Conservation (phyloP, 345 rosid genomes). For the Clausena lansium region DNA sequence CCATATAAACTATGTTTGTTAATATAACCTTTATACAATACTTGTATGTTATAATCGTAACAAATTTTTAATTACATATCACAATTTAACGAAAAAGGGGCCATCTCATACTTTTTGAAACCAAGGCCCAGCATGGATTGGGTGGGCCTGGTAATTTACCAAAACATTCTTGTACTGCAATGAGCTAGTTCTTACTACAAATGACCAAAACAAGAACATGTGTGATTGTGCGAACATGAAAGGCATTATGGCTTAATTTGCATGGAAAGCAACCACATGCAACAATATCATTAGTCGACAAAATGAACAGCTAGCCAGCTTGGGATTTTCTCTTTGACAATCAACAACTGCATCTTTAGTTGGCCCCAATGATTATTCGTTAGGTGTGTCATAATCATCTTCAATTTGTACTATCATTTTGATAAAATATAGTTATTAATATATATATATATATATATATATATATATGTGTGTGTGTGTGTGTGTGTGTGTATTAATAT, state of each 20-base stretch:
- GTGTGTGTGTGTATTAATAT: neutral
- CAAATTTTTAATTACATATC: too few relatives aligned
- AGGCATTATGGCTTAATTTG: neutral
- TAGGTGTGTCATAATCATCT: neutral
- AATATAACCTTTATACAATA: too few relatives aligned
- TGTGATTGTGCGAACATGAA: neutral
- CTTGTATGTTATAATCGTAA: too few relatives aligned
- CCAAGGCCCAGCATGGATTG: too few relatives aligned
- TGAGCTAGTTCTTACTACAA: neutral
- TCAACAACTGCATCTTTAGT: neutral
- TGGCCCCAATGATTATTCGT: slow-evolving; percentile 2
- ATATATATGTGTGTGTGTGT: too few relatives aligned
- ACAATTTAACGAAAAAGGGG: too few relatives aligned
- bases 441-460: too few relatives aligned
- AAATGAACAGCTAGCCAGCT: neutral
- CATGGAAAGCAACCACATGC: neutral
- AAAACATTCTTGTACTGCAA: neutral
- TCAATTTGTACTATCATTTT: neutral
- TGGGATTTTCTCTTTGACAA: slow-evolving; percentile 6
- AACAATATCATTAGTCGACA: neutral
- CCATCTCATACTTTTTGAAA: too few relatives aligned
- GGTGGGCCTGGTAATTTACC: neutral
- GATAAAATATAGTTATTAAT: neutral
- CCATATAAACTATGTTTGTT: too few relatives aligned
- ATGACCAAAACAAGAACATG: neutral